A percentile compares a stretch with the other conserved stretches of the same genome.
phyloP scores from a whole-genome alignment of 805 yeast species.

The Nakazawaea ernobii region DNA sequence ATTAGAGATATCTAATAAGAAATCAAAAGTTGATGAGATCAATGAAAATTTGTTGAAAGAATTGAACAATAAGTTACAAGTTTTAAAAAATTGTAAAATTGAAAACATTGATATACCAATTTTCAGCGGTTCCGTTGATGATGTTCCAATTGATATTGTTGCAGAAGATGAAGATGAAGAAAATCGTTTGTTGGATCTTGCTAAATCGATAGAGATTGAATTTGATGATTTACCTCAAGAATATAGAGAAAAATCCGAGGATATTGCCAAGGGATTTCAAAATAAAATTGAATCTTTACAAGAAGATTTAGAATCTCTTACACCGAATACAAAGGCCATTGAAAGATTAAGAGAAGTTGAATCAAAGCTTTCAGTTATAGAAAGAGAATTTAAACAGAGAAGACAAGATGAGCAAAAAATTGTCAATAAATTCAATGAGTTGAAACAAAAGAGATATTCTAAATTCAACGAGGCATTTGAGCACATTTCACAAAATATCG shows the following conservation, averaged over 20 bases:
- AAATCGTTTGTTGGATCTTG: conserved; percentile 21
- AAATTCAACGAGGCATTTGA: conserved; percentile 67
- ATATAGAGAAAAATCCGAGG: conserved; percentile 30
- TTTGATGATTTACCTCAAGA: conserved; percentile 40
- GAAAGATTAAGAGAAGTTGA: conserved; percentile 72
- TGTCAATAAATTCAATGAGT: conserved; percentile 48
- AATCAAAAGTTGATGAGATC: conserved; percentile 30
- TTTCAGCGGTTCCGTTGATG: conserved; percentile 51
- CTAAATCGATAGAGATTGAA: conserved; percentile 49
- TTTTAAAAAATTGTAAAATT: conserved; percentile 68
- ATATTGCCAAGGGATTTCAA: conserved; percentile 28
- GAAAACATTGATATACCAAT: conserved; percentile 64
- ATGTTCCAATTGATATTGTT: conserved; percentile 53
- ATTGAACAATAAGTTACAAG: conserved; percentile 50
- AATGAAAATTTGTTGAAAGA: conserved; percentile 52
- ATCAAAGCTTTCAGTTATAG: conserved; percentile 51
- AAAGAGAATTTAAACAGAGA: conserved; percentile 56
- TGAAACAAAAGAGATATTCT: conserved; percentile 55
- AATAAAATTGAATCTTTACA: conserved; percentile 28
- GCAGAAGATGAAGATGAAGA: conserved; percentile 28
- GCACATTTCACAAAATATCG: conserved; percentile 71
- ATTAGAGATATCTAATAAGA: conserved; percentile 23
- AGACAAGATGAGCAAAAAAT: conserved; percentile 55
- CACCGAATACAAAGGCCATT: conserved; percentile 79
- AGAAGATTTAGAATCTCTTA: conserved; percentile 39